Conservation (phyloP, 352 stramenopile species). For the Globisporangium polare region DNA sequence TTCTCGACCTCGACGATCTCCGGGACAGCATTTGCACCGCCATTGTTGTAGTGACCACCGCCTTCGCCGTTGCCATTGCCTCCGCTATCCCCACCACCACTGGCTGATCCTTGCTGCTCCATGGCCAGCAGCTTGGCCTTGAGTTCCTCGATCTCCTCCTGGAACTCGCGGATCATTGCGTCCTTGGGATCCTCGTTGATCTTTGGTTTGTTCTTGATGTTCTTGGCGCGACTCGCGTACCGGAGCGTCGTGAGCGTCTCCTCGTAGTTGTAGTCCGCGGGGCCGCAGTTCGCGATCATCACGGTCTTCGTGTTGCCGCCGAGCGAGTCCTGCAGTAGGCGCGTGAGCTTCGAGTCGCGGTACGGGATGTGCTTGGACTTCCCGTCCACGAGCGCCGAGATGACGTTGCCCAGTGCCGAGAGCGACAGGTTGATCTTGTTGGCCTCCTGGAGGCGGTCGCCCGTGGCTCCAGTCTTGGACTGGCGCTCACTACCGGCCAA, state of each 20-base stretch:
- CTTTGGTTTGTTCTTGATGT: no score
- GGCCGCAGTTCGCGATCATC: constrained; percentile 93
- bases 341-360: constrained; percentile 92
- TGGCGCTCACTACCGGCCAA: constrained; percentile 70
- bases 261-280: constrained; percentile 98
- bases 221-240: constrained; percentile 93
- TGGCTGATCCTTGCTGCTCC: constrained; percentile 29
- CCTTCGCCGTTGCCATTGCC: neutral
- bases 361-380: constrained; percentile 90
- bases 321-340: constrained; percentile 87
- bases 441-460: constrained; percentile 67
- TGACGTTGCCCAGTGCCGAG: constrained; percentile 79
- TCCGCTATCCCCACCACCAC: constrained; percentile 12
- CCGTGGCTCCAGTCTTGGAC: constrained; percentile 69
- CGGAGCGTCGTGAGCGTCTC: constrained; percentile 91
- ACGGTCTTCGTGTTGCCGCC: constrained; percentile 89
- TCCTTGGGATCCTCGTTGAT: no score
- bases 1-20: constrained; percentile 80
- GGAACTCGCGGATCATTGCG: no score
- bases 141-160: constrained; percentile 33
- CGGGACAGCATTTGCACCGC: constrained; percentile 9
- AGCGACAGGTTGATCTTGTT: constrained; percentile 87
- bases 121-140: constrained; percentile 80
- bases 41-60: neutral
- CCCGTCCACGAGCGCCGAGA: constrained; percentile 80